A percentile compares a stretch with the other conserved stretches of the same genome.
Conservation (phyloP, 805 yeast genomes). For the Suhomyces tanzawaensis region DNA sequence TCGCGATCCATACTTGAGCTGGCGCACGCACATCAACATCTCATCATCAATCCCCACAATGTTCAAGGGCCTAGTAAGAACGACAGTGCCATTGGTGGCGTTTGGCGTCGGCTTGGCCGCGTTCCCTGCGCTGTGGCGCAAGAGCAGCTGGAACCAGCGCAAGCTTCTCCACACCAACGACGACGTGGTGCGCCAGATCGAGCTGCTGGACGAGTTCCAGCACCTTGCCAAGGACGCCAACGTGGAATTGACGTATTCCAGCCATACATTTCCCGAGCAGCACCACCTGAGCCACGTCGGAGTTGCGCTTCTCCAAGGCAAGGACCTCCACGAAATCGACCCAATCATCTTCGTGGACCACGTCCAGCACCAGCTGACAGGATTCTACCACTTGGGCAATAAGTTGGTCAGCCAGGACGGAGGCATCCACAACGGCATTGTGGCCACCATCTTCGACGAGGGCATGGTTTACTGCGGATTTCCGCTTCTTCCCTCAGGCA, state of each 20-base stretch:
- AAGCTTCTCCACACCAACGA: constrained; percentile 19
- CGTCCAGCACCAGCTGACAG: constrained; percentile 51
- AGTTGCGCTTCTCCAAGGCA: constrained; percentile 69
- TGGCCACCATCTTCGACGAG: constrained; percentile 80
- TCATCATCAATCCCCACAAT: constrained; percentile 12
- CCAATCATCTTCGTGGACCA: constrained; percentile 63
- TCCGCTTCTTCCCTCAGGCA: constrained; percentile 68
- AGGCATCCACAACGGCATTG: constrained; percentile 76
- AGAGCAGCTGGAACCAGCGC: constrained; percentile 12
- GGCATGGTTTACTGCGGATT: constrained; percentile 85
- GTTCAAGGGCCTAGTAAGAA: constrained; percentile 28
- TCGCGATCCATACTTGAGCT: not conserved
- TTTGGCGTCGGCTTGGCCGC: constrained; percentile 27
- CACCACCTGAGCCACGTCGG: constrained; percentile 50
- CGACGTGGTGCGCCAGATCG: constrained; percentile 17
- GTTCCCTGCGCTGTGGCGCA: constrained; percentile 28
- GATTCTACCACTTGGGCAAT: constrained; percentile 70
- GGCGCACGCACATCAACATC: not conserved
- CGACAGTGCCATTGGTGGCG: constrained; percentile 28
- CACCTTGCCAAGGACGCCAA: constrained; percentile 14
- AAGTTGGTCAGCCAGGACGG: constrained; percentile 66
- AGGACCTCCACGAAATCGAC: constrained; percentile 66
- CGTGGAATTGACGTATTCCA: constrained; percentile 11
- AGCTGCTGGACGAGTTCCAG: constrained; percentile 19
- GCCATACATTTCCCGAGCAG: constrained; percentile 16